These are phyloP conservation scores for Pseudomassariella vexata DNA, from an alignment of 2,329 filamentous ascomycete species.

Conservation along the genomic window DNA sequence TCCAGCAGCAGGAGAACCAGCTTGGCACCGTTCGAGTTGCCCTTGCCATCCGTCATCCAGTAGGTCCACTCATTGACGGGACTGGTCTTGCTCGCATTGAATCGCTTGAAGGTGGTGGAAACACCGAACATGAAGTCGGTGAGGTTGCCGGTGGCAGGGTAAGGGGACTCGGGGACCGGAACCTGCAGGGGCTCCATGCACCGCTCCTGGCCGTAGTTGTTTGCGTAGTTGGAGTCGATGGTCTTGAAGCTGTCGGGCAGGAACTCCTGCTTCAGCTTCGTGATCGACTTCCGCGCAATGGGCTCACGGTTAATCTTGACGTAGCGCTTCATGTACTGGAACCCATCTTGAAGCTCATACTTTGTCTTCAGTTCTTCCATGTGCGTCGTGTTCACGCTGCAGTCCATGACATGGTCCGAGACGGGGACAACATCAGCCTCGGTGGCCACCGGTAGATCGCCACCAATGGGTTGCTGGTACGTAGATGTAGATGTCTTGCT, in stretches of 20 bases:
- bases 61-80: constrained; percentile 54
- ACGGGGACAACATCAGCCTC: constrained; percentile 25
- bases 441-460: constrained; percentile 17
- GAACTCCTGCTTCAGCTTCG: constrained; percentile 41
- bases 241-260: constrained; percentile 40
- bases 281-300: constrained; percentile 44
- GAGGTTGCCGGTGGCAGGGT: constrained; percentile 44
- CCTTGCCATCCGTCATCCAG: constrained; percentile 52
- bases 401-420: constrained; percentile 37
- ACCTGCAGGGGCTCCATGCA: constrained; percentile 46
- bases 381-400: constrained; percentile 40
- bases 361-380: constrained; percentile 38
- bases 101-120: constrained; percentile 50
- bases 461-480: constrained; percentile 22
- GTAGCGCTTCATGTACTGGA: constrained; percentile 53
- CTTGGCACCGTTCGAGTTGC: constrained; percentile 51
- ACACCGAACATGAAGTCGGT: constrained; percentile 55
- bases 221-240: constrained; percentile 39
- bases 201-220: constrained; percentile 30
- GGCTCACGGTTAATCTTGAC: constrained; percentile 44
- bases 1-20: constrained; percentile 49
- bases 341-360: constrained; percentile 41
- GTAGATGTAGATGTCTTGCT: constrained; percentile 24
- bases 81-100: constrained; percentile 44
- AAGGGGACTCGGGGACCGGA: constrained; percentile 43